These are phyloP conservation scores for Talaromyces thailandensis DNA, from an alignment of 495 filamentous ascomycete genomes.

Conservation along the genomic window DNA sequence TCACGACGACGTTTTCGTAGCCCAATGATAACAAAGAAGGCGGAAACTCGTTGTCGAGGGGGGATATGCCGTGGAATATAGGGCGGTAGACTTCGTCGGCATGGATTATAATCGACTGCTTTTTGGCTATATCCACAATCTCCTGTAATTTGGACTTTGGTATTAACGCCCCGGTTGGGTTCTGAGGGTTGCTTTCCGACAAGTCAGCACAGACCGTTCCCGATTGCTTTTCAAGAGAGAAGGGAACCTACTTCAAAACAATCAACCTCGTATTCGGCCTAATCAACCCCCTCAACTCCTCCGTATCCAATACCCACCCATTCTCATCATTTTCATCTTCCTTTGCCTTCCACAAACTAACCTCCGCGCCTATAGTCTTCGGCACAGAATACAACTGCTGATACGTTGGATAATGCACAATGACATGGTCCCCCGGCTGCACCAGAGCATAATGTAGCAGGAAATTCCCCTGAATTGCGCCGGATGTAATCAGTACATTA, in stretches of 20 bases:
- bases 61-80: conserved; percentile 68
- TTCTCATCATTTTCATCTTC: conserved; percentile 30
- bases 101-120: conserved; percentile 56
- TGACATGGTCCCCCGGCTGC: conserved; percentile 75
- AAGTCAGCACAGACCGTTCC: neutral
- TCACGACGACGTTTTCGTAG: conserved; percentile 62
- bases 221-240: neutral
- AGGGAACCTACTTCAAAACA: conserved; percentile 46
- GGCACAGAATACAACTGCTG: conserved; percentile 80
- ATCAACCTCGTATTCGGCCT: conserved; percentile 69
- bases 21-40: conserved; percentile 62
- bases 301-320: conserved; percentile 57
- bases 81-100: conserved; percentile 85
- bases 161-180: conserved; percentile 72
- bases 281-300: conserved; percentile 58
- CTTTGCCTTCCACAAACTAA: conserved; percentile 69
- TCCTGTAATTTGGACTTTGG: conserved; percentile 48
- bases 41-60: conserved; percentile 48
- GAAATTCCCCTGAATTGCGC: conserved; percentile 81
- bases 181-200: conserved; percentile 73
- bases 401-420: conserved; percentile 86
- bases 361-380: conserved; percentile 67
- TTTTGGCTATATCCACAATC: conserved; percentile 55
- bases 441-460: conserved; percentile 66
- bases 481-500: conserved; percentile 68